Percentiles rank a stretch among this genome's conserved stretches.
phyloP scores from a whole-genome alignment of 1,139 yeast species.

The Hansenula lynferdii region DNA sequence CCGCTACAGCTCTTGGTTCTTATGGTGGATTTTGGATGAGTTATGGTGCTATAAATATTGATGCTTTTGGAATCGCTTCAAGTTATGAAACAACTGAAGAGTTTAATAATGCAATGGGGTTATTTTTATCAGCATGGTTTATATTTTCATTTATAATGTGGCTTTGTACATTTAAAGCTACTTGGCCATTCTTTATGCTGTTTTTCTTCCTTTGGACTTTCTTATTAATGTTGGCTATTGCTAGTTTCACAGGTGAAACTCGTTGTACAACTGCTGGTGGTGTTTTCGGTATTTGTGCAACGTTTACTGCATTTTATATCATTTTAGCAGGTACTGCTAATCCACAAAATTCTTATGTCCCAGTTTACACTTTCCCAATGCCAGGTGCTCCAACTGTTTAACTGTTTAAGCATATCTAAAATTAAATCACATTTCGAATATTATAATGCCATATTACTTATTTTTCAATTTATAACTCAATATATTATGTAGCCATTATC shows the following conservation, averaged over 20 bases:
- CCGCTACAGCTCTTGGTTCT: slow-evolving; percentile 58
- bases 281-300: slow-evolving; percentile 55
- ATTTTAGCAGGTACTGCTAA: slow-evolving; percentile 70
- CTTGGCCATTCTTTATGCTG: slow-evolving; percentile 53
- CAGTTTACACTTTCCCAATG: slow-evolving; percentile 50
- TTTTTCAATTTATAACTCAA: too few relatives aligned
- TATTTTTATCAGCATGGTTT: slow-evolving; percentile 63
- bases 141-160: slow-evolving; percentile 56
- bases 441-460: too few relatives aligned
- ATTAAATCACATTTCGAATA: too few relatives aligned
- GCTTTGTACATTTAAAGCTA: slow-evolving; percentile 57
- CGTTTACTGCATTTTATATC: slow-evolving; percentile 54
- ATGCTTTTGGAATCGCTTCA: slow-evolving; percentile 47
- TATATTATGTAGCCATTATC: too few relatives aligned
- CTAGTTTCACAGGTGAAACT: slow-evolving; percentile 43
- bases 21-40: slow-evolving; percentile 78
- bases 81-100: slow-evolving; percentile 44
- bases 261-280: slow-evolving; percentile 64
- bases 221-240: slow-evolving; percentile 52
- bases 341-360: slow-evolving; percentile 53
- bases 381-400: slow-evolving; percentile 33
- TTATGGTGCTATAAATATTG: slow-evolving; percentile 51
- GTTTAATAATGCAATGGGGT: slow-evolving; percentile 49
- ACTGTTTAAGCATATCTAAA: too few relatives aligned
- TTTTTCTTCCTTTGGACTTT: slow-evolving; percentile 51